Conservation (phyloP, 2,329 filamentous ascomycete genomes). For the Epicoccum sorghinum region DNA sequence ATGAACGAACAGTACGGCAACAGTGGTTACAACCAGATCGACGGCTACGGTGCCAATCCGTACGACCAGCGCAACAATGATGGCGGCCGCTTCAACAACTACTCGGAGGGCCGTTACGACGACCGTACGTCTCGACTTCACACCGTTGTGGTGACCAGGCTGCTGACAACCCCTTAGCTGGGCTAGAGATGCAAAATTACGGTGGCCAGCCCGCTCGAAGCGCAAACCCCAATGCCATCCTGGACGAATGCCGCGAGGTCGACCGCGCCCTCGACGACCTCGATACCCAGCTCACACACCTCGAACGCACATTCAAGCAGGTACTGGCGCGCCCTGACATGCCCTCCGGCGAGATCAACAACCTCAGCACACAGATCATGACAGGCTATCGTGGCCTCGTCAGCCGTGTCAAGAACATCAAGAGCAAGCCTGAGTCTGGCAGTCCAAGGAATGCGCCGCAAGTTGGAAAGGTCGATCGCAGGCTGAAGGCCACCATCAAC, state of each 20-base stretch:
- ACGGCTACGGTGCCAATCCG: slow-evolving; percentile 51
- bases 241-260: slow-evolving; percentile 85
- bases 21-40: slow-evolving; percentile 49
- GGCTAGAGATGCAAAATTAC: slow-evolving; percentile 73
- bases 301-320: slow-evolving; percentile 73
- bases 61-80: slow-evolving; percentile 49
- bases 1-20: slow-evolving; percentile 49
- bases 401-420: slow-evolving; percentile 79
- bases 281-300: slow-evolving; percentile 72
- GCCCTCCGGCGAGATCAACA: slow-evolving; percentile 73
- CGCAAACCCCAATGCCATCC: slow-evolving; percentile 72
- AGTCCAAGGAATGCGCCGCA: slow-evolving; percentile 77
- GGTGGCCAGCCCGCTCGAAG: slow-evolving; percentile 24
- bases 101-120: slow-evolving; percentile 50
- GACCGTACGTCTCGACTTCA: slow-evolving; percentile 36
- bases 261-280: slow-evolving; percentile 77
- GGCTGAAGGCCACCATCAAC: slow-evolving; percentile 80
- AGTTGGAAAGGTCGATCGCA: slow-evolving; percentile 79
- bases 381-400: slow-evolving; percentile 79
- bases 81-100: slow-evolving; percentile 64
- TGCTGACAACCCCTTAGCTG: slow-evolving; percentile 43
- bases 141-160: slow-evolving; percentile 27
- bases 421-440: slow-evolving; percentile 77
- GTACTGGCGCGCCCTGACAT: slow-evolving; percentile 78
- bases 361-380: slow-evolving; percentile 80